Conservation (phyloP, 2,329 filamentous ascomycete species). For the Epichloe sibirici region DNA sequence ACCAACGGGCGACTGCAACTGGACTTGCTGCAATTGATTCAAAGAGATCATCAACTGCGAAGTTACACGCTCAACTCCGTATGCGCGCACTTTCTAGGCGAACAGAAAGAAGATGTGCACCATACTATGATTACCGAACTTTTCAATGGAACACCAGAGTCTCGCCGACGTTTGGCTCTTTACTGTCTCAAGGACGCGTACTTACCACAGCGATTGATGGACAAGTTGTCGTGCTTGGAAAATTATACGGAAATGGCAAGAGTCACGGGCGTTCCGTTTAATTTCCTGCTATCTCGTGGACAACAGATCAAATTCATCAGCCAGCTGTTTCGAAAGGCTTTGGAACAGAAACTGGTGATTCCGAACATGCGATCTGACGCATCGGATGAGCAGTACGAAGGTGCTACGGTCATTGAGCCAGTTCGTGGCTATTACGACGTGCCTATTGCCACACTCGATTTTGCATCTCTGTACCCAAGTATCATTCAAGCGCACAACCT, state of each 20-base stretch:
- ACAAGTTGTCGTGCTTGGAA: conserved; percentile 95
- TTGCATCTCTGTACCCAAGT: conserved; percentile 93
- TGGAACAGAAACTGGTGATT: conserved; percentile 88
- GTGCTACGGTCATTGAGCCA: conserved; percentile 95
- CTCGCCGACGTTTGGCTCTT: conserved; percentile 75
- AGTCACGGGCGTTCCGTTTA: conserved; percentile 97
- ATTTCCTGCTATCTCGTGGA: conserved; percentile 78
- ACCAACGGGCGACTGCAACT: conserved; percentile 88
- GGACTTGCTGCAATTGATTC: conserved; percentile 86
- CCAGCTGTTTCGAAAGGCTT: conserved; percentile 87
- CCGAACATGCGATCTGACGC: conserved; percentile 66
- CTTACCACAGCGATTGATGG: conserved; percentile 84
- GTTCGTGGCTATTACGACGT: conserved; percentile 88
- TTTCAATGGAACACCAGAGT: conserved; percentile 92
- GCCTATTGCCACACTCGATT: conserved; percentile 94
- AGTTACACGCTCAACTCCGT: conserved; percentile 98
- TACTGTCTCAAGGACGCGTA: conserved; percentile 98
- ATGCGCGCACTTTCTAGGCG: conserved; percentile 83
- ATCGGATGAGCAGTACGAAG: conserved; percentile 85
- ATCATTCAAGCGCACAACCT: conserved; percentile 99
- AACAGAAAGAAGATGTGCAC: conserved; percentile 98
- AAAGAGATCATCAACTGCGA: conserved; percentile 86
- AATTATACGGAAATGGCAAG: conserved; percentile 99
- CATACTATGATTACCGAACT: conserved; percentile 98
- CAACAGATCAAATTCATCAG: conserved; percentile 98